Evolutionary conservation across 1,284 basidiomycete genomes (phyloP).

Genomic region (Sanghuangporus sanghuang): DNA sequence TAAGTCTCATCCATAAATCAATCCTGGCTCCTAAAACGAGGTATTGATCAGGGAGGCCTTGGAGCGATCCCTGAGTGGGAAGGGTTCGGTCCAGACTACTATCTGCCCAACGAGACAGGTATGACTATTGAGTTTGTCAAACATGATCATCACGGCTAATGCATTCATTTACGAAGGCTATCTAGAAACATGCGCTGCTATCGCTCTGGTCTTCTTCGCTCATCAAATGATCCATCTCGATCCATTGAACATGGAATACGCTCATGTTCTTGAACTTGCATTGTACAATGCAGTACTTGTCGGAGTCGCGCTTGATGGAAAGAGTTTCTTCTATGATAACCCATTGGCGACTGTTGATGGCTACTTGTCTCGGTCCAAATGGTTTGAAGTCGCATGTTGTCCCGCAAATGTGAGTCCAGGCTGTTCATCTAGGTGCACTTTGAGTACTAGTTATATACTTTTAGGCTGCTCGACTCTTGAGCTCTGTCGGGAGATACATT

Average conservation of each 20-base stretch:
- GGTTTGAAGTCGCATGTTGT: conserved; percentile 23
- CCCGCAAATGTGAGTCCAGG: conserved; percentile 20
- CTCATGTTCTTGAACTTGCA: conserved; percentile 20
- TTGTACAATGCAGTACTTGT: conserved; percentile 23
- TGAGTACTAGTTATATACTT: neutral
- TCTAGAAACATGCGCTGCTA: conserved; percentile 23
- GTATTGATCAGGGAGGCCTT: conserved; percentile 19
- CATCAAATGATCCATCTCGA: conserved; percentile 22
- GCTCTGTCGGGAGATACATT: conserved; percentile 21
- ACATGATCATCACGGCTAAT: neutral
- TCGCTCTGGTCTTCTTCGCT: conserved; percentile 22
- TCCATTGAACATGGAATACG: conserved; percentile 17
- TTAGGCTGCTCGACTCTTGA: conserved; percentile 19
- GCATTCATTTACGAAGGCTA: conserved; percentile 17
- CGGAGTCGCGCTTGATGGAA: conserved; percentile 22
- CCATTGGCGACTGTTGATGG: conserved; percentile 22
- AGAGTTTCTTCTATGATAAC: conserved; percentile 24
- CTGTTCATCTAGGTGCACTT: neutral
- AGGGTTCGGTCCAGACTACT: conserved; percentile 24
- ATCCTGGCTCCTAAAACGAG: neutral
- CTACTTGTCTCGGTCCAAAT: conserved; percentile 17
- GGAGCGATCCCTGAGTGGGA: conserved; percentile 23
- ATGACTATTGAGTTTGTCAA: neutral
- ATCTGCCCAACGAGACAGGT: conserved; percentile 23
- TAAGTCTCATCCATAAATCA: neutral